Conservation (phyloP, 2,329 filamentous ascomycete species). For the Epicoccum nigrum region DNA sequence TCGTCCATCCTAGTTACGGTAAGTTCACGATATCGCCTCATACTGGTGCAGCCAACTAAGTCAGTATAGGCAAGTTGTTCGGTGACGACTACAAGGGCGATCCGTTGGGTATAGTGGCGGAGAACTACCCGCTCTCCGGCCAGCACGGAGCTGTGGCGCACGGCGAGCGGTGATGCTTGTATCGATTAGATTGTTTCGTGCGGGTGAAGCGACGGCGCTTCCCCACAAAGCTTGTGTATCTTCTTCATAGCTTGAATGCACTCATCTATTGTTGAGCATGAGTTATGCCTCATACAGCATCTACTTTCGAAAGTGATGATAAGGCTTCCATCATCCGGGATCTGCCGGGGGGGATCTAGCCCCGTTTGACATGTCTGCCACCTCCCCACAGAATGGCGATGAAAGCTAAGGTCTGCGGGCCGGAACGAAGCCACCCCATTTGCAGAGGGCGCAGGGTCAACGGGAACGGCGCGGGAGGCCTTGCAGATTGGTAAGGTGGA, state of each 20-base stretch:
- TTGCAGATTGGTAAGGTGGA: too few species aligned
- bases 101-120: background rate
- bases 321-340: too few species aligned
- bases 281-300: background rate
- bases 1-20: background rate
- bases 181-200: too few species aligned
- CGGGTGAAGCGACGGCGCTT: background rate
- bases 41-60: background rate
- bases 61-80: background rate
- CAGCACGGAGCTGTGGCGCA: background rate
- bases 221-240: background rate
- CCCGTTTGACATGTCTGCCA: too few species aligned
- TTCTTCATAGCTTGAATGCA: background rate
- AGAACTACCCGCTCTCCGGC: background rate
- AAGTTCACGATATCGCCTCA: background rate
- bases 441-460: background rate
- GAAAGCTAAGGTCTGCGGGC: too few species aligned
- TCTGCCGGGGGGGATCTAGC: too few species aligned
- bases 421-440: background rate
- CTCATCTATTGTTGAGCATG: too few species aligned
- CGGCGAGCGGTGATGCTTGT: background rate
- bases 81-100: conserved; percentile 1
- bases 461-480: too few species aligned
- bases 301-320: too few species aligned
- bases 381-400: too few species aligned